Evolutionary conservation across 139 green algal species (phyloP).

Genomic region (Microglena sp.): DNA sequence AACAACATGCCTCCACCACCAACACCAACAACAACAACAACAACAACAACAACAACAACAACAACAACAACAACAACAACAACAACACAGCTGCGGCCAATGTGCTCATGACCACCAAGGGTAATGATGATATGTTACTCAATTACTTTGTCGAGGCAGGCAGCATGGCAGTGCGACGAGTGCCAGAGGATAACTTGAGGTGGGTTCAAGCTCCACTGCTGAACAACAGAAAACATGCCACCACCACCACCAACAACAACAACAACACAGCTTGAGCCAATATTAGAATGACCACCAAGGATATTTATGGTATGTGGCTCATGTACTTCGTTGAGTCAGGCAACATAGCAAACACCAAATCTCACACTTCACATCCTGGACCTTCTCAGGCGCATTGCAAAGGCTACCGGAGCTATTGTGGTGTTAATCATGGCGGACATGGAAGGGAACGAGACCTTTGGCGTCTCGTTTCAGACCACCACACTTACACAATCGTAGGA

Average conservation of each 20-base stretch:
- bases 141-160: slow-evolving; percentile 99
- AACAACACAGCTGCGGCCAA: slow-evolving; percentile 92
- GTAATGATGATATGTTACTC: slow-evolving; percentile 96
- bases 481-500: too few relatives aligned
- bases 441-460: slow-evolving; percentile 95
- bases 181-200: slow-evolving; percentile 93
- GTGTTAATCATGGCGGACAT: slow-evolving; percentile 90
- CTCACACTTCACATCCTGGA: too few relatives aligned
- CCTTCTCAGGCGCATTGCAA: slow-evolving; percentile 61
- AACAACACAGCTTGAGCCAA: slow-evolving; percentile 91
- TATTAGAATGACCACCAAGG: slow-evolving; percentile 97
- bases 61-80: too few relatives aligned
- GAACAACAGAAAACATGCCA: too few relatives aligned
- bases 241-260: too few relatives aligned
- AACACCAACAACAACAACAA: too few relatives aligned
- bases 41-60: too few relatives aligned
- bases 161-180: slow-evolving; percentile 77
- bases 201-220: too few relatives aligned
- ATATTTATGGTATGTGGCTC: slow-evolving; percentile 96
- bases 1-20: too few relatives aligned
- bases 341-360: slow-evolving; percentile 78
- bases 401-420: slow-evolving; percentile 73
- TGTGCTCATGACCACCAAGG: slow-evolving; percentile 97
- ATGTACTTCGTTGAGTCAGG: slow-evolving; percentile 99
- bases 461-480: too few relatives aligned